Percentiles rank a stretch among this genome's conserved stretches.
Conservation (phyloP, 2,329 filamentous ascomycete species). For the Cercospora sp. region DNA sequence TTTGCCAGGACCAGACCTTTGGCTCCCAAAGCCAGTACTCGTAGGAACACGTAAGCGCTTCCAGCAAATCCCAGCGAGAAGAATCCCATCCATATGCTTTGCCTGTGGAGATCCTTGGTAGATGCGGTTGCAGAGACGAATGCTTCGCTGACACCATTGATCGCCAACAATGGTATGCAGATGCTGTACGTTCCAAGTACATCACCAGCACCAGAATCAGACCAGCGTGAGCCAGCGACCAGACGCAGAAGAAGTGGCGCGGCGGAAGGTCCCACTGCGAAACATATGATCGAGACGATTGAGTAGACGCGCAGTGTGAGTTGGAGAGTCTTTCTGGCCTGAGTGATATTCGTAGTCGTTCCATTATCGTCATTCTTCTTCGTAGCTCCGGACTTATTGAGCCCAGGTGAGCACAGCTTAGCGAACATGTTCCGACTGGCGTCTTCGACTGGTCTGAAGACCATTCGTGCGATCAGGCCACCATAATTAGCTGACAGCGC, state of each 20-base stretch:
- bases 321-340: constrained; percentile 56
- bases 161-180: constrained; percentile 87
- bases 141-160: constrained; percentile 89
- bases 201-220: constrained; percentile 66
- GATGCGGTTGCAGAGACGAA: constrained; percentile 88
- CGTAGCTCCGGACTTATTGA: constrained; percentile 40
- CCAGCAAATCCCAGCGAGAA: constrained; percentile 77
- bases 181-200: constrained; percentile 82
- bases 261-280: constrained; percentile 71
- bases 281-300: constrained; percentile 68
- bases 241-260: constrained; percentile 72
- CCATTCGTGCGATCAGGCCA: constrained; percentile 78
- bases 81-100: constrained; percentile 79
- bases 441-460: constrained; percentile 96
- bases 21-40: constrained; percentile 69
- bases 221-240: constrained; percentile 77
- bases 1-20: constrained; percentile 83
- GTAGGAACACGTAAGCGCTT: constrained; percentile 73
- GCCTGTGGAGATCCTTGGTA: constrained; percentile 69
- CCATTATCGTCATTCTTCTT: constrained; percentile 4
- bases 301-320: constrained; percentile 71
- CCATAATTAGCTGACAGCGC: constrained; percentile 92
- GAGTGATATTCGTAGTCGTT: constrained; percentile 29
- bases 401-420: constrained; percentile 61
- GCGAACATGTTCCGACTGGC: constrained; percentile 88